Conservation (phyloP, 1,284 basidiomycete genomes). For the Apiotrichum sp. region DNA sequence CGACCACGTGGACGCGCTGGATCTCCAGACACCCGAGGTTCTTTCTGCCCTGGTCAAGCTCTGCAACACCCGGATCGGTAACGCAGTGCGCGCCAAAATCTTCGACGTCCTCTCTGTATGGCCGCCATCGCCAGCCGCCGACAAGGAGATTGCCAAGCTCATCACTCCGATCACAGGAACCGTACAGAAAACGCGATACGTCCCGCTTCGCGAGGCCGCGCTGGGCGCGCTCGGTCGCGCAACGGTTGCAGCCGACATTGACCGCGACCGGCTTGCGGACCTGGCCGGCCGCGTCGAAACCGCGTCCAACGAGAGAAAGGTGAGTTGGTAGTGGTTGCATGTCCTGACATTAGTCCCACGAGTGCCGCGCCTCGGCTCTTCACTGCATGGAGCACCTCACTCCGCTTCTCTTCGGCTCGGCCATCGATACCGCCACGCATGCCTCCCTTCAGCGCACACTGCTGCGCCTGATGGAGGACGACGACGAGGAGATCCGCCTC, state of each 20-base stretch:
- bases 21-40: background rate
- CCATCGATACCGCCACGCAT: background rate
- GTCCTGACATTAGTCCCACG: conserved; percentile 24
- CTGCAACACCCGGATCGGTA: background rate
- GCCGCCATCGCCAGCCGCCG: background rate
- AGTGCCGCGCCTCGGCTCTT: conserved; percentile 24
- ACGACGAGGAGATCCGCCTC: conserved; percentile 37
- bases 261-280: background rate
- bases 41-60: conserved; percentile 1
- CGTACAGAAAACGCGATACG: conserved; percentile 13
- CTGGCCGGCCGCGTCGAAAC: background rate
- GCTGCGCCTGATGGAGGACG: conserved; percentile 36
- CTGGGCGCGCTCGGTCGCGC: conserved; percentile 28
- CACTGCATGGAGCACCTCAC: conserved; percentile 19
- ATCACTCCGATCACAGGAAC: background rate
- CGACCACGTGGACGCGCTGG: background rate
- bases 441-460: conserved; percentile 17
- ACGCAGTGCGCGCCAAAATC: conserved; percentile 9
- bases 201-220: conserved; percentile 38
- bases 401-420: conserved; percentile 8
- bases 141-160: background rate
- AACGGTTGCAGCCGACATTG: background rate
- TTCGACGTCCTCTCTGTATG: conserved; percentile 8
- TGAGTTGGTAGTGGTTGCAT: background rate
- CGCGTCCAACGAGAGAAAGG: conserved; percentile 11